These are phyloP conservation scores for Plasmodium chabaudi DNA, from an alignment of 169 alveolate species.

Conservation along the genomic window DNA sequence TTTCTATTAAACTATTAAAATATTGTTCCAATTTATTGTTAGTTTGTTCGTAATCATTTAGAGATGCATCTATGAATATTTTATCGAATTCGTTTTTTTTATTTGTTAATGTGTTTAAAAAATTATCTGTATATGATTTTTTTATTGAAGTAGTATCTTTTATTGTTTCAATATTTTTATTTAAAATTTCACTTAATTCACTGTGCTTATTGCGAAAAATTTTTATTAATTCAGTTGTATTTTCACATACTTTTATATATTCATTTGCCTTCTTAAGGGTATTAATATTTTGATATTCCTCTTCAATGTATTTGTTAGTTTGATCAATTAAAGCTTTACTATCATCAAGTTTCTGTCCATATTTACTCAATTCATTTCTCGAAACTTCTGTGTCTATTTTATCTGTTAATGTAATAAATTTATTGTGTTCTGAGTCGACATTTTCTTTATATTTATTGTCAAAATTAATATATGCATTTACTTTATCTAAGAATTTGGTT, in stretches of 20 bases:
- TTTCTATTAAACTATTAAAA: too few relatives aligned
- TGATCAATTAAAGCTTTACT: background rate
- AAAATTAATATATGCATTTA: too few relatives aligned
- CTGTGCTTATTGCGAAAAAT: background rate
- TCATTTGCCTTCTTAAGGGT: conserved; percentile 1
- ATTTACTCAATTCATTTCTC: background rate
- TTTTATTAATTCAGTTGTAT: background rate
- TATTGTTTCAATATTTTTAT: conserved; percentile 9
- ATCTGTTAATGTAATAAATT: too few relatives aligned
- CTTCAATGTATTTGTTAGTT: conserved; percentile 11
- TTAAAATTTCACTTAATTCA: conserved; percentile 10
- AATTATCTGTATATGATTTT: background rate
- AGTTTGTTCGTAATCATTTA: too few relatives aligned
- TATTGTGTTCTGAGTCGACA: too few relatives aligned
- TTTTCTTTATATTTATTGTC: too few relatives aligned
- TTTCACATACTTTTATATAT: background rate
- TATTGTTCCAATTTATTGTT: too few relatives aligned
- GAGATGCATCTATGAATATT: too few relatives aligned
- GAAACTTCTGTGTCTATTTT: too few relatives aligned
- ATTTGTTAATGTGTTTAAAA: background rate
- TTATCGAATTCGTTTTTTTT: background rate
- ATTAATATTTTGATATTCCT: conserved; percentile 2
- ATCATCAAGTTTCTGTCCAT: background rate
- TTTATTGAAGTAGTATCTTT: conserved; percentile 1
- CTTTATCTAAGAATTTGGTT: too few relatives aligned